phyloP scores from a whole-genome alignment of 75 land plant genomes.

The Adiantum capillusveneris region DNA sequence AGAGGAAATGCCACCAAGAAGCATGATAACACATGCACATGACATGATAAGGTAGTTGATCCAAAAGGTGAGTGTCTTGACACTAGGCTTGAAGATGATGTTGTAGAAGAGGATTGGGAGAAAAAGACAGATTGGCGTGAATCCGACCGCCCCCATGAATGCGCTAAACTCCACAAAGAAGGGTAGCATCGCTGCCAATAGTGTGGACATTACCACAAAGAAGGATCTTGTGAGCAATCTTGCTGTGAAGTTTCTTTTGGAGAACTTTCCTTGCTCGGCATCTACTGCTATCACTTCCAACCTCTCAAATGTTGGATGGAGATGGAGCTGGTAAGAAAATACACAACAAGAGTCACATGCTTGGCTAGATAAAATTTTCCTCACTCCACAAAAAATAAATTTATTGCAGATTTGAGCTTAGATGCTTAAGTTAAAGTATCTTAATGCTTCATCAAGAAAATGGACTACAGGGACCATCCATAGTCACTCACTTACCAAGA shows the following conservation, averaged over 20 bases:
- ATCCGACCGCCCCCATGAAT: slow-evolving; percentile 65
- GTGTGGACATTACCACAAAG: slow-evolving; percentile 33
- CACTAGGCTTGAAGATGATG: slow-evolving; percentile 51
- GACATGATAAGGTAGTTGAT: slow-evolving; percentile 31
- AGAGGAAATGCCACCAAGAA: slow-evolving; percentile 47
- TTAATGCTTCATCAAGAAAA: no score
- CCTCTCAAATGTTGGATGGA: slow-evolving; percentile 65
- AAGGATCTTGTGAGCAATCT: no score
- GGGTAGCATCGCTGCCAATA: slow-evolving; percentile 75
- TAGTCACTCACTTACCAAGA: no score
- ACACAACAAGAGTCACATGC: background rate
- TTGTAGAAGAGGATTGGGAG: slow-evolving; percentile 57
- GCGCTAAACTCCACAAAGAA: slow-evolving; percentile 80
- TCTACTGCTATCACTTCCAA: slow-evolving; percentile 41
- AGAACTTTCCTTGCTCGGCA: slow-evolving; percentile 32
- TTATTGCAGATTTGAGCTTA: no score
- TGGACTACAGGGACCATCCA: no score
- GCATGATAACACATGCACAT: slow-evolving; percentile 27
- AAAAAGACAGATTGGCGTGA: slow-evolving; percentile 66
- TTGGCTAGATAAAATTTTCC: no score
- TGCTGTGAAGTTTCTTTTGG: slow-evolving; percentile 1
- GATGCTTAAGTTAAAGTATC: no score
- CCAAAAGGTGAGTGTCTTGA: slow-evolving; percentile 39
- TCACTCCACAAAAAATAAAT: no score
- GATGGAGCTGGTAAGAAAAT: slow-evolving; percentile 41